Base-by-base conservation (phyloP, 768 basidiomycete species). In the Suillus luteus region DNA sequence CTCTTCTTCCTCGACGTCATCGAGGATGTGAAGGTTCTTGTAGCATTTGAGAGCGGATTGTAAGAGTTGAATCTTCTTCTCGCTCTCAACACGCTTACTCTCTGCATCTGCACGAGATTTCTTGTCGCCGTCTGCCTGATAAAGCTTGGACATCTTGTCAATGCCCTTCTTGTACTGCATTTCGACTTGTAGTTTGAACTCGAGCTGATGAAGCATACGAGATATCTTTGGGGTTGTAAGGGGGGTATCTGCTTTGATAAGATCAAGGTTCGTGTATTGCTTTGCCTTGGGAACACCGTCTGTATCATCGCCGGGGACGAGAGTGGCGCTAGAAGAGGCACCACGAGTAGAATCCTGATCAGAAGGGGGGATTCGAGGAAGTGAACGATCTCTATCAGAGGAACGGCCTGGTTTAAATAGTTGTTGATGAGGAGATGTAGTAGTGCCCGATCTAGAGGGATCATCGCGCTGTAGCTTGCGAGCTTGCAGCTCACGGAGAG, bases 101-200 rank as follows among this genome's bases (percentile, higher is more conserved):
- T 96, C 95, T 2, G 96, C 95, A 74, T 99, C 96, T 14, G 86
- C 88, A 71, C 92, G 86, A 51, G 95, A 91, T 75, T 93, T 94
- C 85, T 96, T 96, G 81, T 99, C 97, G 61, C 96, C 96, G 71
- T 99, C 97, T 6, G 91, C 93, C 71, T 94, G 89, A 75, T 98
- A 98, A 38, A 98, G 83, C 77, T 92, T 96, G 43, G 90, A 92
- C 97, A 99, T 99, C 82, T 98, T 98, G 79, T 99, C 96, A 67
- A 98, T 97, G 48, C 97, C 97, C 75, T 90, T 86, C 82, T 96
- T 96, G 82, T 98, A 98, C 79, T 99, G 95, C 80, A 91, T 86
- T 78, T 99, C 97, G 67, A 99, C 94, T 76, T 96, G 93, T 62
- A 98, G 88, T 80, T 99, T 99, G 86, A 98, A 99, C 78, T 99